Conservation (phyloP, 495 filamentous ascomycete species). For the Xylaria scruposa region DNA sequence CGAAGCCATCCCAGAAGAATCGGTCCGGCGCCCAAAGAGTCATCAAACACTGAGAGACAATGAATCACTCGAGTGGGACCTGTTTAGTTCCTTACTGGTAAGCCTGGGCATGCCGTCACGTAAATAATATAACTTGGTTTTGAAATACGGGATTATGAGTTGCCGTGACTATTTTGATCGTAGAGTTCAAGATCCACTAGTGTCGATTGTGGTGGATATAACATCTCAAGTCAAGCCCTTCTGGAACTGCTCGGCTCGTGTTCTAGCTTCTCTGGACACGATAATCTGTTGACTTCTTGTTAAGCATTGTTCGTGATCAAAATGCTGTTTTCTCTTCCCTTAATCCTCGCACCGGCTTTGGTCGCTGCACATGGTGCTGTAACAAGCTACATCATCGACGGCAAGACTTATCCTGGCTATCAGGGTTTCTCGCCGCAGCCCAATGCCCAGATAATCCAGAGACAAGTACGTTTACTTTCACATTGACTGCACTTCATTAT, state of each 20-base stretch:
- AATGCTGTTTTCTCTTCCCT: constrained; percentile 40
- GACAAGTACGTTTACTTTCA: constrained; percentile 32
- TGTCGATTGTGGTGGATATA: neutral
- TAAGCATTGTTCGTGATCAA: constrained; percentile 19
- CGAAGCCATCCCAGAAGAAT: constrained; percentile 13
- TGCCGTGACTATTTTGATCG: neutral
- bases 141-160: neutral
- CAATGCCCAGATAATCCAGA: constrained; percentile 58
- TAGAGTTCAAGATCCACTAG: neutral
- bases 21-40: constrained; percentile 1
- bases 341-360: constrained; percentile 42
- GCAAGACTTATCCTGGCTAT: constrained; percentile 58
- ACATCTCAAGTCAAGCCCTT: neutral
- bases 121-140: neutral
- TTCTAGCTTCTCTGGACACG: neutral
- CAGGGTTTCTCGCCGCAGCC: constrained; percentile 55
- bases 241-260: neutral
- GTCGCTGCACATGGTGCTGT: constrained; percentile 63
- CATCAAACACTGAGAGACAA: neutral
- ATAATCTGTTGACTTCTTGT: neutral
- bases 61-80: neutral
- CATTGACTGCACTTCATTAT: neutral
- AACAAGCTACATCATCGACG: constrained; percentile 61
- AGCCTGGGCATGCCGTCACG: neutral
- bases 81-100: neutral